A percentile compares a stretch with the other conserved stretches of the same genome.
Conservation (phyloP, 768 basidiomycete species). For the Aureoboletus auriporus region DNA sequence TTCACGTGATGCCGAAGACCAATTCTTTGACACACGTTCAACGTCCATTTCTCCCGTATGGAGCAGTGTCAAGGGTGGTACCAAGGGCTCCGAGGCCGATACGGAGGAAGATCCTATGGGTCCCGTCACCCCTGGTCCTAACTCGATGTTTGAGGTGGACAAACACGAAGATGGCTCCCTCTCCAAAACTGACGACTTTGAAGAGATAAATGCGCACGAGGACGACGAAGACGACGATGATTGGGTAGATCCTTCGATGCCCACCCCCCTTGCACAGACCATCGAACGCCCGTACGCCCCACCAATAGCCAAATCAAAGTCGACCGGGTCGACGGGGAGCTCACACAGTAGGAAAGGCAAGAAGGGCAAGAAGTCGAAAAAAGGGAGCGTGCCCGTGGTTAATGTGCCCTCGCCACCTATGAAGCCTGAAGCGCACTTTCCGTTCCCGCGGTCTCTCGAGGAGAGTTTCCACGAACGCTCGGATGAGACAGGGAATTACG, state of each 20-base stretch:
- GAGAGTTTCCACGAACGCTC: slow-evolving; percentile 30
- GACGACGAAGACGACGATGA: slow-evolving; percentile 42
- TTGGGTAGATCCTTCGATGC: slow-evolving; percentile 67
- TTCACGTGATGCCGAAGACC: slow-evolving; percentile 37
- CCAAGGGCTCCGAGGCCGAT: slow-evolving; percentile 53
- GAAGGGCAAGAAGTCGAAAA: slow-evolving; percentile 36
- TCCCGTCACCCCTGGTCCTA: slow-evolving; percentile 65
- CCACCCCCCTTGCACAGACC: slow-evolving; percentile 32
- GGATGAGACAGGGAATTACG: slow-evolving; percentile 29
- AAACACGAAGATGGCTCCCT: slow-evolving; percentile 18
- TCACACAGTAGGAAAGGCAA: slow-evolving; percentile 23
- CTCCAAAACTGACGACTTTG: slow-evolving; percentile 27
- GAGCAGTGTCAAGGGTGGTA: slow-evolving; percentile 31
- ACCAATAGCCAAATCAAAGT: slow-evolving; percentile 21
- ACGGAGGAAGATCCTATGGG: slow-evolving; percentile 72
- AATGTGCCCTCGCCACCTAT: slow-evolving; percentile 31
- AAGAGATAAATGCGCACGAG: slow-evolving; percentile 27
- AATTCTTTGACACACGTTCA: slow-evolving; percentile 54
- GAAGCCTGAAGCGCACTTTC: slow-evolving; percentile 43
- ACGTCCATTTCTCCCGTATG: slow-evolving; percentile 41
- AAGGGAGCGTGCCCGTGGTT: slow-evolving; percentile 37
- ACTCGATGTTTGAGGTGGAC: slow-evolving; percentile 26
- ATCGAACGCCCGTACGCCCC: slow-evolving; percentile 24
- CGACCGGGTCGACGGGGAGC: slow-evolving; percentile 27
- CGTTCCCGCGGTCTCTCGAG: slow-evolving; percentile 57